Base-by-base conservation (phyloP, 202 grass and related monocot species). In the Sporobolus alterniflorus region DNA sequence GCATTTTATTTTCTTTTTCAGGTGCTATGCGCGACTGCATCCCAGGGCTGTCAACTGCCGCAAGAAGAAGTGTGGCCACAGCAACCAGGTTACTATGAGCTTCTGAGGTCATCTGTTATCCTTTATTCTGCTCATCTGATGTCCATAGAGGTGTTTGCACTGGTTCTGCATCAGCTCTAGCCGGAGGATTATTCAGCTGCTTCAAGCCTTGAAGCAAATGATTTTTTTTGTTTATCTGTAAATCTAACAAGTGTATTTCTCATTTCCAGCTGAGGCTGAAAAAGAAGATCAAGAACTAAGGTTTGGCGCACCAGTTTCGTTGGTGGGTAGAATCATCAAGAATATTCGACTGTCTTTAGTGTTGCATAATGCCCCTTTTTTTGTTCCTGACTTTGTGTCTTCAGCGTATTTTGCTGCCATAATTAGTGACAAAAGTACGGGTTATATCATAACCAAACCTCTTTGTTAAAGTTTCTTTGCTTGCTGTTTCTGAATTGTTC, bases 51-150 rank as follows among this genome's bases (percentile, higher is more conserved):
- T 76, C 10, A 89, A 94, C 67, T 94, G 92, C 73, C 92, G 92
- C 40, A 94, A 94, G 92, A 94, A 94, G 84, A 91, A 94, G 75
- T 94, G 92, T 40, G 92, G 92, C 33, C 92, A 91, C 81, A 94
- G 92, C 92, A 94, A 94, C 52, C 86, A 89, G 87, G 90, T 92
- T 10, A 24, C 18, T 24, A 11, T 9, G 2, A 52, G 50, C 18
- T 39, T 39, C 7, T 39, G 36, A 39, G 4, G 4, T 39, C 36
- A 5, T 39, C 36, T 5, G 36, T n/a, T 5, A 39, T 39, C 36
- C 36, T 39, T 3, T 39, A 39, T 3, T 39, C 36, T 39, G 7
- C 36, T 39, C 6, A 39, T 5, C 36, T 7, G 6, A 39, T 39
- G 36, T 7, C 36, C 36, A 39, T 39, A 39, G 36, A 39, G 7